Evolutionary conservation across 176 grass and related monocot genomes (phyloP).

Genomic region (Phoenix roebelenii): DNA sequence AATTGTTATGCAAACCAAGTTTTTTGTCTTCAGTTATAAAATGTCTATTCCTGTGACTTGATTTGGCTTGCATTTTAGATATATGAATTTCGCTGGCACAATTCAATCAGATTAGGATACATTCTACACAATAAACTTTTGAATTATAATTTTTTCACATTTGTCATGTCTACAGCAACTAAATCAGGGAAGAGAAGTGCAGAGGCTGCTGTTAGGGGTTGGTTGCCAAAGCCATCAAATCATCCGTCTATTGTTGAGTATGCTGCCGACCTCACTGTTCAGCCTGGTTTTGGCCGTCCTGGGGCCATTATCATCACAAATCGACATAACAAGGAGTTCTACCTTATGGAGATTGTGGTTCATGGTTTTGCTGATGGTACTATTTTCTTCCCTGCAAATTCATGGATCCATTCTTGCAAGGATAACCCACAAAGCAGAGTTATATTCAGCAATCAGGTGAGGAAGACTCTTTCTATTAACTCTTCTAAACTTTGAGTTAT

Average conservation of each 20-base stretch:
- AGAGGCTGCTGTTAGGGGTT: constrained; percentile 29
- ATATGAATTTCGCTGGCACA: too few species aligned
- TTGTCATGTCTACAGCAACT: constrained; percentile 14
- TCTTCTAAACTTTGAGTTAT: too few species aligned
- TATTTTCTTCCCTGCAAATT: constrained; percentile 32
- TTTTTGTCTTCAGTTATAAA: too few species aligned
- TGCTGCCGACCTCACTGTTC: constrained; percentile 25
- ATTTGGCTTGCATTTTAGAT: too few species aligned
- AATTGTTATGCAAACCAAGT: too few species aligned
- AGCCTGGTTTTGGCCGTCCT: constrained; percentile 26
- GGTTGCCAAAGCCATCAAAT: constrained; percentile 26
- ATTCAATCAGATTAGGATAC: not conserved
- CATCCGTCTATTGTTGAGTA: constrained; percentile 39
- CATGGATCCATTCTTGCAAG: constrained; percentile 41
- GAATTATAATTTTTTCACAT: not conserved
- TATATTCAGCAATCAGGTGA: constrained; percentile 41
- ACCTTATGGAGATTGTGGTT: constrained; percentile 33
- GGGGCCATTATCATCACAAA: constrained; percentile 33
- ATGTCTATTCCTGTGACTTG: too few species aligned
- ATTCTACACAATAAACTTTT: not conserved
- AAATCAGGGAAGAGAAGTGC: constrained; percentile 31
- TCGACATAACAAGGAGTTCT: constrained; percentile 44
- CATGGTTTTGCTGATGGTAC: constrained; percentile 28
- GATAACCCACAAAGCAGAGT: constrained; percentile 26
- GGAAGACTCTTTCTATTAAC: not conserved